Base-by-base conservation (phyloP, 345 rosid genomes). In the Euphorbia tirucalli region DNA sequence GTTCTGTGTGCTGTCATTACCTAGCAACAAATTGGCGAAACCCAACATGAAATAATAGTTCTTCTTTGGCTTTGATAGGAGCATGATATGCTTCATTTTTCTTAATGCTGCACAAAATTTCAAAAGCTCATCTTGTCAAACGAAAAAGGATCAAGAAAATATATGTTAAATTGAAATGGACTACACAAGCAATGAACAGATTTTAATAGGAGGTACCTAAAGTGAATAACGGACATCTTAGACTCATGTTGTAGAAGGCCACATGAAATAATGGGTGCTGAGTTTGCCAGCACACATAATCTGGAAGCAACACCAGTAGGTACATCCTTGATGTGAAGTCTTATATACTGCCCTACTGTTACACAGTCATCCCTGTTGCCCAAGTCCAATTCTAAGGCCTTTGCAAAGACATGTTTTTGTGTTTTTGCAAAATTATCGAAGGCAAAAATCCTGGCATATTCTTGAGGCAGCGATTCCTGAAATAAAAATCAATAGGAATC, bases 161-260 rank as follows among this genome's bases (percentile, higher is more conserved):
- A 25, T 54, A 2, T 4, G 44, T 41, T 41, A 41, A 41, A 3
- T 37, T 37, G 8, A 37, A 37, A 37, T 3, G 41, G 41, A 37
- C 3, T 37, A 37, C 41, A 37, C 41, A 37, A 37, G 41, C 41
- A n/a, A n/a, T n/a, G n/a, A n/a, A n/a, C n/a, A n/a, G n/a, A n/a
- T n/a, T n/a, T n/a, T n/a, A n/a, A n/a, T n/a, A 41, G 44, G 44
- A 41, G 66, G 78, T 80, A 92, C 99, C 97, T 92, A 79, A 92
- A 95, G 85, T 95, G 92, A 68, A 92, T 90, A 73, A 92, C 96
- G n/a, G 97, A 90, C 88, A 95, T 92, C 87, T 95, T 95, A 67
- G 99, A 92, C 76, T 92, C 99, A 56, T 90, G 97, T 75, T 89
- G 99, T 79, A 95, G 80, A 75, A 95, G 97, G 70, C 99, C 99